A percentile compares a stretch with the other conserved stretches of the same genome.
Conservation (phyloP, 169 alveolate species). For the Cryptosporidium tyzzeri region DNA sequence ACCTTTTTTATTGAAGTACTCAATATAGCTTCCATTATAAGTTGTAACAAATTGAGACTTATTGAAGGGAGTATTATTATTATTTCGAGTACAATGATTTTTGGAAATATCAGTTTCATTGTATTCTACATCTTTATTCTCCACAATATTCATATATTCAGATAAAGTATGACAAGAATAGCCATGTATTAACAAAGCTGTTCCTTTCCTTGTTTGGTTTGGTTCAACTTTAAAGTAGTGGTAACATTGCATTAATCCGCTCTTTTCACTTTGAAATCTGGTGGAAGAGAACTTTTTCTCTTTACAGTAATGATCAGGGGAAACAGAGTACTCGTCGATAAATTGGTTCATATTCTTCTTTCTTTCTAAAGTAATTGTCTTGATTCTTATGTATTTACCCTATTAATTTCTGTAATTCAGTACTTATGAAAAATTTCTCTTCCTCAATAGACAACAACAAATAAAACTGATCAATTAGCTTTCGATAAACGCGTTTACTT, state of each 20-base stretch:
- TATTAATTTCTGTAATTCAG: neutral
- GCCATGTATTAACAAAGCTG: constrained; percentile 60
- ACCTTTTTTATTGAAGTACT: constrained; percentile 47
- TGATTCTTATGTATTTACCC: neutral
- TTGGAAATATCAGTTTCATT: neutral
- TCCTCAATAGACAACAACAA: neutral
- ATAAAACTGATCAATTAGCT: too few species aligned
- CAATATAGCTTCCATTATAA: constrained; percentile 55
- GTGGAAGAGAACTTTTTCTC: constrained; percentile 39
- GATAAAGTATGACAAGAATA: constrained; percentile 64
- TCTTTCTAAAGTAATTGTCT: neutral
- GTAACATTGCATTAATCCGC: constrained; percentile 34
- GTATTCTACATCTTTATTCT: neutral
- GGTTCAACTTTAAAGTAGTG: constrained; percentile 22
- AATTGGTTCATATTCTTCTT: constrained; percentile 35
- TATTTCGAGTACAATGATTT: too few species aligned
- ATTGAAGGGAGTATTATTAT: neutral
- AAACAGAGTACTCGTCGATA: constrained; percentile 25
- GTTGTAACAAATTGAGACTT: constrained; percentile 28
- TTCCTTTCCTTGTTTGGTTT: constrained; percentile 33
- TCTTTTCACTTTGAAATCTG: constrained; percentile 32
- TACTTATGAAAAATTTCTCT: neutral
- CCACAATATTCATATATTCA: constrained; percentile 46
- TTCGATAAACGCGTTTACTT: too few species aligned
- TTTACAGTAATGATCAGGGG: constrained; percentile 40